Evolutionary conservation across 176 grass and related monocot genomes (phyloP).

Genomic region (Sorghum bicolor): DNA sequence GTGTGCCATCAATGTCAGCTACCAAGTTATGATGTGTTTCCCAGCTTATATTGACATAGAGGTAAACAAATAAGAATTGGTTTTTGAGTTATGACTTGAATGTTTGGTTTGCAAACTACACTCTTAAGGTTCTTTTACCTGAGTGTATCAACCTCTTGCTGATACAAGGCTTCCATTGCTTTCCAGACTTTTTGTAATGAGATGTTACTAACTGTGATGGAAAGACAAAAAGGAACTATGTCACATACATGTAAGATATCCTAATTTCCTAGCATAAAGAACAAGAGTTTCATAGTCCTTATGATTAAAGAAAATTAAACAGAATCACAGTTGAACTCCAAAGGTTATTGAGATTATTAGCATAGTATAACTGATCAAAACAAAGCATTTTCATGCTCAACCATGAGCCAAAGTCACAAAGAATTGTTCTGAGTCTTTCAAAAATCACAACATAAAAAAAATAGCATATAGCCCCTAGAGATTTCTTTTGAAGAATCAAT

Average conservation of each 20-base stretch:
- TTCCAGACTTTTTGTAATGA: conserved; percentile 50
- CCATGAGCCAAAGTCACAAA: not conserved
- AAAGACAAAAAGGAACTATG: not conserved
- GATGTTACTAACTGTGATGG: conserved; percentile 54
- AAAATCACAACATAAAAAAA: not conserved
- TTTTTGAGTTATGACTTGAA: not conserved
- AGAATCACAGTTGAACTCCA: not conserved
- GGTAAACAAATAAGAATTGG: not conserved
- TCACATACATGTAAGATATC: not conserved
- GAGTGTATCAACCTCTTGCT: conserved; percentile 45
- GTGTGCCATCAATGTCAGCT: conserved; percentile 16
- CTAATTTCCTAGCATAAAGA: not conserved
- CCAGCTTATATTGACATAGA: not conserved
- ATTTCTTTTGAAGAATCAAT: not conserved
- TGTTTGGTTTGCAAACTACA: not conserved
- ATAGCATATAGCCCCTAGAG: too few relatives aligned
- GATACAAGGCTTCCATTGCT: conserved; percentile 64
- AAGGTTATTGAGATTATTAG: not conserved
- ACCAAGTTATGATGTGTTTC: not conserved
- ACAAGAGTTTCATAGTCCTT: not conserved
- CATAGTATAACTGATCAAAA: conserved; percentile 1
- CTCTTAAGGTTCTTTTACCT: conserved; percentile 49
- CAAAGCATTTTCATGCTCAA: not conserved
- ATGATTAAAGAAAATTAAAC: conserved; percentile 16
- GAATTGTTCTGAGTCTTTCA: not conserved